Evolutionary conservation across 179 eudicot genomes (phyloP), one percentile per base, ranked within the genome.

Genomic region (Silene coronaria): DNA sequence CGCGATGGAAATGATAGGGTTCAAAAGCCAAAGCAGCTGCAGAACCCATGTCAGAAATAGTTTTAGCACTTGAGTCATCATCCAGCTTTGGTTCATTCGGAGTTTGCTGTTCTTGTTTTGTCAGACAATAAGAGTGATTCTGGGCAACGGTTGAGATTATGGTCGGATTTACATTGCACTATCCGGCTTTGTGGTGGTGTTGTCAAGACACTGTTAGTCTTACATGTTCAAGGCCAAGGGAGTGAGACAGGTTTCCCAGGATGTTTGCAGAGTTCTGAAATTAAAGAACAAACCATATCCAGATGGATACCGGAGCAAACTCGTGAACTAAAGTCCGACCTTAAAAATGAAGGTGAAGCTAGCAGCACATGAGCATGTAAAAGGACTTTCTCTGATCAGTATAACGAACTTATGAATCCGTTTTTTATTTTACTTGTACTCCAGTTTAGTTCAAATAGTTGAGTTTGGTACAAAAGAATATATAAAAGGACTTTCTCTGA

Each of bases 21-120:
- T 76, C 89, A 24, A 79, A 84, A 79, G 85, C 85, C 36, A 84
- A 84, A 83, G 89, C 91, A n/a, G 82, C 87, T 0, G 83, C 81
- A 61, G 84, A 90, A 71, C 91, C 96, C 48, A 89, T 89, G 86
- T 87, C 93, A n/a, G 75, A 72, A 60, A 84, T 73, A 71, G 78
- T 88, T 24, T 85, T 84, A 61, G 78, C 73, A 17, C 89, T 90
- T 21, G 72, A 80, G 71, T 83, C 85, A 91, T 62, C 96, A 89
- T 83, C 93, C 91, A 13, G 81, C 85, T 17, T 16, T 91, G 28
- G 90, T 91, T 58, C 95, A 91, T 80, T 84, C 93, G 9, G 91
- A 90, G 36, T 90, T 85, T 79, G 89, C 88, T 1, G 88, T 91
- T 76, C 81, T 90, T 77, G 87, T 87, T 23, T 75, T 84, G 13